Evolutionary conservation across 768 basidiomycete genomes (phyloP), one percentile per base, ranked within the genome.

Genomic region (Collybia nuda): DNA sequence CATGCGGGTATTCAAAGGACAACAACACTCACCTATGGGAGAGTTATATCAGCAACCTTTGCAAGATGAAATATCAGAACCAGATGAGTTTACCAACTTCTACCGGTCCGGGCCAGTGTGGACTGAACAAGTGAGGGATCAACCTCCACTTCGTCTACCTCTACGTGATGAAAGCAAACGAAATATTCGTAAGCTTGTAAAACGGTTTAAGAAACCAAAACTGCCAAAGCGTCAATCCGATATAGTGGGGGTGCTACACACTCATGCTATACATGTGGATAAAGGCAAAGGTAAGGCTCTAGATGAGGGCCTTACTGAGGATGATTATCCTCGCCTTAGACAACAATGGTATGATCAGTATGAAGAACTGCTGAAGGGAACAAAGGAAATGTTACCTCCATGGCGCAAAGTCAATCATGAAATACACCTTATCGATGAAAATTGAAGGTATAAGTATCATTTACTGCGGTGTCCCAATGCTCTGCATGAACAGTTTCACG

Each of bases 361-460:
- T 26, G 17, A 40, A 6, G 61, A 67, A 22, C 64, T 68, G 6
- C 36, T 68, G 14, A 40, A 52, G n/a, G 62, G 61, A 0, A 46
- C 58, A 2, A 58, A 55, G 17, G 36, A 50, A 5, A 46, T 55
- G 18, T 35, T 73, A 15, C 74, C 73, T 0, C 71, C 71, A 2
- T 52, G 66, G 22, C 23, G 65, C 2, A 68, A 58, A 3, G 61
- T 77, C 0, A 76, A 77, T 51, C 73, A 76, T 41, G 50, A 54
- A 0, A 76, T 77, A 15, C 59, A 65, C 6, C 50, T 75, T 0
- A 67, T 73, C 5, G 69, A 76, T 36, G 60, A 69, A 3, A 45
- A 58, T 0, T 61, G 61, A 43, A 24, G 38, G 7, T 74, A 74
- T 44, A 47, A 57, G 0, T 69, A 70, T 39, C 60, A 65, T 8